These are phyloP conservation scores for Geotrichum carabidarum DNA, from an alignment of 1,139 yeast genomes.

Conservation along the genomic window DNA sequence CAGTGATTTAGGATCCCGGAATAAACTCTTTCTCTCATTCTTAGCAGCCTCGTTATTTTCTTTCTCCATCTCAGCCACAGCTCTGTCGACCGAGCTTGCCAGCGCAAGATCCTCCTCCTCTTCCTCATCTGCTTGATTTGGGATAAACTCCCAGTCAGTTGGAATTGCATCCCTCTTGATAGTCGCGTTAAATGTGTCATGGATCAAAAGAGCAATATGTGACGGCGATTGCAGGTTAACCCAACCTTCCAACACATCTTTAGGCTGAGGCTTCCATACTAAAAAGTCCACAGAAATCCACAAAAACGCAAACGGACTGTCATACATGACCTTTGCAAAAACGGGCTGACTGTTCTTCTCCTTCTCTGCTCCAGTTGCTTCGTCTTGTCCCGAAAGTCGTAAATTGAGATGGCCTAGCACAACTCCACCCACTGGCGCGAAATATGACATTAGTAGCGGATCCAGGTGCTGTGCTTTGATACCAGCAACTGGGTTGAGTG, in stretches of 20 bases:
- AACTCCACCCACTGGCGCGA: conserved; percentile 69
- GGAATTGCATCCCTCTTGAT: conserved; percentile 84
- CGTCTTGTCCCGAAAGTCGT: conserved; percentile 41
- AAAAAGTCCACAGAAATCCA: conserved; percentile 85
- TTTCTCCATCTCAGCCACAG: conserved; percentile 20
- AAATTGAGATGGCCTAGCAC: conserved; percentile 73
- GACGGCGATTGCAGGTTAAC: conserved; percentile 91
- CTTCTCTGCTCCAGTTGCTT: conserved; percentile 27
- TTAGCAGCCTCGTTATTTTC: conserved; percentile 19
- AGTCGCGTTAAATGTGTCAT: conserved; percentile 92
- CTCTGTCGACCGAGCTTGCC: conserved; percentile 22
- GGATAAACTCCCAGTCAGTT: conserved; percentile 71
- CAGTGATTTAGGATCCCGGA: conserved; percentile 45
- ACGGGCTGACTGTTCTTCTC: conserved; percentile 33
- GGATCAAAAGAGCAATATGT: conserved; percentile 83
- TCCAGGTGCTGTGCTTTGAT: conserved; percentile 83
- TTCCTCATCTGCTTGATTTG: conserved; percentile 62
- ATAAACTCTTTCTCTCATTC: conserved; percentile 10
- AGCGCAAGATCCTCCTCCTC: conserved; percentile 26
- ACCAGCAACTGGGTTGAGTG: conserved; percentile 67
- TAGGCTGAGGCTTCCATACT: conserved; percentile 83
- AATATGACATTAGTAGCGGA: conserved; percentile 80
- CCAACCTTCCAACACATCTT: conserved; percentile 80
- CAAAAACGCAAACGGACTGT: conserved; percentile 80
- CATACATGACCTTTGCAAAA: conserved; percentile 65